phyloP scores from a whole-genome alignment of 2,329 filamentous ascomycete species.

The Achaetomium macrosporum region DNA sequence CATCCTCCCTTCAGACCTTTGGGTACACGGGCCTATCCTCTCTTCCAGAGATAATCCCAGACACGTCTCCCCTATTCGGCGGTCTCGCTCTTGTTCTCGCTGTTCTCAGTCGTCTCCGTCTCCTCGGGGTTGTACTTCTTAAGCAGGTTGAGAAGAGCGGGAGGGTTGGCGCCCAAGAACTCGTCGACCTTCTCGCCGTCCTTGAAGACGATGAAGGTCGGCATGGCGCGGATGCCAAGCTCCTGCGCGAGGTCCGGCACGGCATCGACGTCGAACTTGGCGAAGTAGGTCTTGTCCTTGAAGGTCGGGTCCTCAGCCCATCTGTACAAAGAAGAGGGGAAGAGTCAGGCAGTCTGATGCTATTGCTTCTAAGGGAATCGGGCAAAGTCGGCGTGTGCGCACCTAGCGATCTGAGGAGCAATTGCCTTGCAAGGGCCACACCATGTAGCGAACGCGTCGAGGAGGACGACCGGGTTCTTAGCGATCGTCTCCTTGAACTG shows the following conservation, averaged over 20 bases:
- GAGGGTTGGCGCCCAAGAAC: constrained; percentile 76
- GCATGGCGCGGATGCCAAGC: constrained; percentile 83
- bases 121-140: constrained; percentile 19
- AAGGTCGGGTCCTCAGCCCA: constrained; percentile 53
- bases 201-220: constrained; percentile 84
- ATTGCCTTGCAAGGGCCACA: constrained; percentile 95
- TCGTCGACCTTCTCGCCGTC: constrained; percentile 65
- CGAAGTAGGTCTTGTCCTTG: constrained; percentile 59
- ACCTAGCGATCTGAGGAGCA: constrained; percentile 66
- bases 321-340: constrained; percentile 32
- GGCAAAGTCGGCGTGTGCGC: constrained; percentile 29
- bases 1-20: too few species aligned
- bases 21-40: too few species aligned
- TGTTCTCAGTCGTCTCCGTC: not conserved
- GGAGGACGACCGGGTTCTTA: constrained; percentile 52
- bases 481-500: constrained; percentile 35
- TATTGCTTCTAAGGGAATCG: too few species aligned
- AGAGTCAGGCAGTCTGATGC: not conserved
- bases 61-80: not conserved
- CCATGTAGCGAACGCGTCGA: constrained; percentile 88
- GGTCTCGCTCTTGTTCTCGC: not conserved
- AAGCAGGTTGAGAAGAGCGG: constrained; percentile 50
- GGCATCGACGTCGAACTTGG: constrained; percentile 88
- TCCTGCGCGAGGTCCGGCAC: constrained; percentile 68
- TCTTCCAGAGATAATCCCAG: too few species aligned